phyloP scores from a whole-genome alignment of 176 grass and related monocot genomes.

The Eleusine indica region DNA sequence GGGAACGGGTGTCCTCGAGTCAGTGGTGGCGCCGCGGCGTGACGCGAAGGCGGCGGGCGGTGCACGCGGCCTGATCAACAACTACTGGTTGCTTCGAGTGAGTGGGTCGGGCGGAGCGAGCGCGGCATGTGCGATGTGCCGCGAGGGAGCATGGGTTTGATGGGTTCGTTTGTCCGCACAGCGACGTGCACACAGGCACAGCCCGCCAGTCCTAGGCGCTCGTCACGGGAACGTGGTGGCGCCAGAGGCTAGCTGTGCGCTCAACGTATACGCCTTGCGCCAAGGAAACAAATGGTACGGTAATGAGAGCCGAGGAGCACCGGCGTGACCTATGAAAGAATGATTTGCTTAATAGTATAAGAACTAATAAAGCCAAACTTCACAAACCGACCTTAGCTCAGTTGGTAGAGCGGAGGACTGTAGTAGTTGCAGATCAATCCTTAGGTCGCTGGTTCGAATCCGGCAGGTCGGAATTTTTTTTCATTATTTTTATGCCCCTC shows the following conservation, averaged over 20 bases:
- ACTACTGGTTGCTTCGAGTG: neutral
- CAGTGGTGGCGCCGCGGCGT: neutral
- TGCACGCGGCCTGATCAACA: neutral
- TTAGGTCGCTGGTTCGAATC: conserved; percentile 99
- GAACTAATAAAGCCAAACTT: too few species aligned
- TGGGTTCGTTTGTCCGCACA: neutral
- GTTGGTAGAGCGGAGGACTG: conserved; percentile 99
- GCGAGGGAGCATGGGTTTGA: neutral
- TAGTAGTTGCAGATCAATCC: conserved; percentile 73
- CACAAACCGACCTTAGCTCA: conserved; percentile 88
- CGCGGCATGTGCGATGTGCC: conserved; percentile 18
- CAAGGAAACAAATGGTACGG: too few species aligned
- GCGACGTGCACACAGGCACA: neutral
- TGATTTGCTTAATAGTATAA: too few species aligned
- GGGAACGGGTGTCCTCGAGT: conserved; percentile 3
- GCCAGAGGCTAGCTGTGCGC: too few species aligned
- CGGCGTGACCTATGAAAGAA: too few species aligned
- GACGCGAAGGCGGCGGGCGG: neutral
- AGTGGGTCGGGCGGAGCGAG: neutral
- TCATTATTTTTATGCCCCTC: neutral
- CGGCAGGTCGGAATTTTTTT: conserved; percentile 62
- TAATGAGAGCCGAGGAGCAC: too few species aligned
- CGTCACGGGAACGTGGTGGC: too few species aligned
- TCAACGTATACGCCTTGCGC: too few species aligned
- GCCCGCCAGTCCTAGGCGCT: too few species aligned